These are phyloP conservation scores for Kwoniella heveanensis DNA, from an alignment of 768 basidiomycete genomes.

Conservation along the genomic window DNA sequence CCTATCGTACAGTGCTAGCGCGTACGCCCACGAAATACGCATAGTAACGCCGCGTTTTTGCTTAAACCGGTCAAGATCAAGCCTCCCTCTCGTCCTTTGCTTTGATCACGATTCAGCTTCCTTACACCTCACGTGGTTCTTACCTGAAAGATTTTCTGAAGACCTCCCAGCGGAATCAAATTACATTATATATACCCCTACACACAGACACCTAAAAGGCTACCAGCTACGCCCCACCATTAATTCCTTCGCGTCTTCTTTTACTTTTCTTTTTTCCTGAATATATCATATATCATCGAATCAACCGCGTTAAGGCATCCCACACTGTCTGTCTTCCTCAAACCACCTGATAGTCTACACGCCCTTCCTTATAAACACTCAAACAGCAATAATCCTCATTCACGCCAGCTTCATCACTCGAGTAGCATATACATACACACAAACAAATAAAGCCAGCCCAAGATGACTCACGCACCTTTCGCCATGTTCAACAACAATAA, in stretches of 20 bases:
- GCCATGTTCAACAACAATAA: slow-evolving; percentile 19
- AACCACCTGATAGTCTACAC: not conserved
- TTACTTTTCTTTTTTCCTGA: slow-evolving; percentile 16
- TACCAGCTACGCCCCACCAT: not conserved
- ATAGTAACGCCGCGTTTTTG: not conserved
- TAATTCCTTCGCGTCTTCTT: slow-evolving; percentile 19
- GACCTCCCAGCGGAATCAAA: not conserved
- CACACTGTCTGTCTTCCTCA: too few species aligned
- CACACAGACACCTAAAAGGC: slow-evolving; percentile 17
- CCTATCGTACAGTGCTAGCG: too few species aligned
- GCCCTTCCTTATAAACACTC: too few species aligned
- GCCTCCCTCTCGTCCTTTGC: not conserved
- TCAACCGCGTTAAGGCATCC: too few species aligned
- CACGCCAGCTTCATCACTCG: too few species aligned
- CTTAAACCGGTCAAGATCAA: slow-evolving; percentile 12
- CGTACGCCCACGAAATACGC: too few species aligned
- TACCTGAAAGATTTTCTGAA: not conserved
- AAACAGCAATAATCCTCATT: too few species aligned
- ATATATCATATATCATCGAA: slow-evolving; percentile 16
- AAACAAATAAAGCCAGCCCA: not conserved
- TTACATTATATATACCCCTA: slow-evolving; percentile 12
- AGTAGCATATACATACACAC: too few species aligned
- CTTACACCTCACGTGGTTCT: slow-evolving; percentile 10
- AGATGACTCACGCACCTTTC: slow-evolving; percentile 31
- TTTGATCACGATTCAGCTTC: not conserved